Conservation (phyloP, 2,329 filamentous ascomycete genomes). For the Exophiala sideris region DNA sequence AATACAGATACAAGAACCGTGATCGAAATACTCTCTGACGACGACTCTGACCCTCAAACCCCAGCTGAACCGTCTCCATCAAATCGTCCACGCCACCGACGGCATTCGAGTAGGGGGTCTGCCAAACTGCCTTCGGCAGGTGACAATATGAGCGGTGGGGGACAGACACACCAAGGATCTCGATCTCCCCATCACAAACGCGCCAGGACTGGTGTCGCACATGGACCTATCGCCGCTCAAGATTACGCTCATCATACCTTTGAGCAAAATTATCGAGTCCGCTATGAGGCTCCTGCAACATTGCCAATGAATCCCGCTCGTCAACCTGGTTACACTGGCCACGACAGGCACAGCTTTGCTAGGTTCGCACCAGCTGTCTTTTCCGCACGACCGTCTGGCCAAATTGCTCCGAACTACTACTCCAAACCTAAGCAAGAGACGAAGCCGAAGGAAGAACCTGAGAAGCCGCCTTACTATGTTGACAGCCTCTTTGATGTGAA, state of each 20-base stretch:
- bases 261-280: too few relatives aligned
- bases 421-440: background rate
- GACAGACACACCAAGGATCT: too few relatives aligned
- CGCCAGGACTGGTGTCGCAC: background rate
- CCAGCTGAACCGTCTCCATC: background rate
- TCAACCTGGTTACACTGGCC: too few relatives aligned
- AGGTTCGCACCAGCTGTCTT: too few relatives aligned
- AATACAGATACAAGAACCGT: background rate
- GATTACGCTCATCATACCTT: background rate
- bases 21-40: constrained; percentile 1
- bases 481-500: constrained; percentile 18
- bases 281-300: too few relatives aligned
- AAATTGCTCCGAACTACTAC: background rate
- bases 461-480: constrained; percentile 26
- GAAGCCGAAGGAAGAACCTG: constrained; percentile 4
- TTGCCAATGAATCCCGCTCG: too few relatives aligned
- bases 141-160: too few relatives aligned
- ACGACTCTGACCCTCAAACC: background rate
- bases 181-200: background rate
- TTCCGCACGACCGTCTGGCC: too few relatives aligned
- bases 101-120: too few relatives aligned
- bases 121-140: too few relatives aligned
- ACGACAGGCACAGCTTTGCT: too few relatives aligned
- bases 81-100: too few relatives aligned
- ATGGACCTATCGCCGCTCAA: background rate